These are phyloP conservation scores for Meyerozyma athensensis DNA, from an alignment of 1,139 yeast species.

Conservation along the genomic window DNA sequence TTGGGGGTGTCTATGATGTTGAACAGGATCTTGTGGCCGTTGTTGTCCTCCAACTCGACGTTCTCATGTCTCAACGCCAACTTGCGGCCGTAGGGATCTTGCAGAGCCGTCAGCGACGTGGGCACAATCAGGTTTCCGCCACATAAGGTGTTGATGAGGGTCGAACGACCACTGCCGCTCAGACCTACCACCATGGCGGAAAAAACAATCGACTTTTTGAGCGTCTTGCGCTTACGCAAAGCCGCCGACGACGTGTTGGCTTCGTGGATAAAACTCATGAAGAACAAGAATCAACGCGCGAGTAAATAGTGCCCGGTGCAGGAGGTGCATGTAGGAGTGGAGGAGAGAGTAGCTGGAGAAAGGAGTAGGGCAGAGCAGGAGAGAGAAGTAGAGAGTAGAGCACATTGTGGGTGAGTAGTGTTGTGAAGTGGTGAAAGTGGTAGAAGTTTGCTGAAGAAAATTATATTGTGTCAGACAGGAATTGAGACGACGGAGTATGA, in stretches of 20 bases:
- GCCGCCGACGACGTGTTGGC: constrained; percentile 17
- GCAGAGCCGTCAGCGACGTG: constrained; percentile 37
- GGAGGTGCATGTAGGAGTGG: too few relatives aligned
- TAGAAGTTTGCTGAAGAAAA: too few relatives aligned
- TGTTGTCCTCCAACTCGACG: constrained; percentile 68
- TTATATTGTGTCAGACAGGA: too few relatives aligned
- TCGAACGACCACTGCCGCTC: constrained; percentile 58
- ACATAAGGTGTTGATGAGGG: constrained; percentile 66
- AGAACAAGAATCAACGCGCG: not conserved
- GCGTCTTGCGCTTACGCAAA: constrained; percentile 54
- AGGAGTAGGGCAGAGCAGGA: too few relatives aligned
- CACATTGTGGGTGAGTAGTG: too few relatives aligned
- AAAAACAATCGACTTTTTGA: constrained; percentile 50
- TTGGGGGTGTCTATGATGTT: constrained; percentile 73
- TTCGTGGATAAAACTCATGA: constrained; percentile 5
- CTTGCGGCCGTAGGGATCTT: constrained; percentile 42
- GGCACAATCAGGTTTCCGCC: constrained; percentile 58
- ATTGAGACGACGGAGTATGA: too few relatives aligned
- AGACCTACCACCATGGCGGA: constrained; percentile 59
- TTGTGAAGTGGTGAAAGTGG: too few relatives aligned
- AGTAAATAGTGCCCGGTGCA: too few relatives aligned
- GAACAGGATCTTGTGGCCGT: constrained; percentile 63
- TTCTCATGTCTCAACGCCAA: constrained; percentile 61
- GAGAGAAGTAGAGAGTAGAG: too few relatives aligned
- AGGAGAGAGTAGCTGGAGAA: too few relatives aligned